Percentiles rank a stretch among this genome's conserved stretches.
These are phyloP conservation scores for Claviceps capensis DNA, from an alignment of 2,329 filamentous ascomycete genomes.

Conservation along the genomic window DNA sequence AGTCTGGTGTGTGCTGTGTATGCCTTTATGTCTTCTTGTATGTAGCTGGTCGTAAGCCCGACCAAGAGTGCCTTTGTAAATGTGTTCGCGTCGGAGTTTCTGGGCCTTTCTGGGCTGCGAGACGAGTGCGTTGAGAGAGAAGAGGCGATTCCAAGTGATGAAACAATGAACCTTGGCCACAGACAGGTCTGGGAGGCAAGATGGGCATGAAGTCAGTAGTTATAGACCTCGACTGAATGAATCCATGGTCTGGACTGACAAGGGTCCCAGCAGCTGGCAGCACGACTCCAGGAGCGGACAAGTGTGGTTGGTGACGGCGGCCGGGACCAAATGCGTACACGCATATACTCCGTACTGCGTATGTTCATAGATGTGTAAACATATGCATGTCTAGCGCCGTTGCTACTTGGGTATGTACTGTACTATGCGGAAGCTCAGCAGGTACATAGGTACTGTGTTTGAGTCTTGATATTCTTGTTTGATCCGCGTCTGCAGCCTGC, in stretches of 20 bases:
- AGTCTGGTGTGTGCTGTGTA: background rate
- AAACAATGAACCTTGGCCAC: slow-evolving; percentile 12
- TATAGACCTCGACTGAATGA: slow-evolving; percentile 1
- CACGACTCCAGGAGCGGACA: background rate
- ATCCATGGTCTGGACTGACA: background rate
- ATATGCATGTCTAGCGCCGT: too few relatives aligned
- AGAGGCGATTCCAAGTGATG: background rate
- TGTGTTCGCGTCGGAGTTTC: background rate
- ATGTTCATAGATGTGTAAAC: background rate
- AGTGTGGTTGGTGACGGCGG: slow-evolving; percentile 1
- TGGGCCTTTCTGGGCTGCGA: background rate
- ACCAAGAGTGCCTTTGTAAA: background rate
- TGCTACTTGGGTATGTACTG: too few relatives aligned
- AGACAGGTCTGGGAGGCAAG: slow-evolving; percentile 14
- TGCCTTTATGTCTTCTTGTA: background rate
- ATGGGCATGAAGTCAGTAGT: slow-evolving; percentile 3
- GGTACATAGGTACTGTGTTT: background rate
- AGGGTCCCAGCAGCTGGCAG: background rate
- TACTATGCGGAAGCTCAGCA: background rate
- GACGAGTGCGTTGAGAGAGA: background rate
- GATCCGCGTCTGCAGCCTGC: background rate
- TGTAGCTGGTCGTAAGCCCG: background rate
- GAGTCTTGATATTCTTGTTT: background rate
- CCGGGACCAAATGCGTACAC: background rate
- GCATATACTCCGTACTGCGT: background rate